Evolutionary conservation across 768 basidiomycete genomes (phyloP), one percentile per base, ranked within the genome.

Genomic region (Suillus fuscotomentosus): DNA sequence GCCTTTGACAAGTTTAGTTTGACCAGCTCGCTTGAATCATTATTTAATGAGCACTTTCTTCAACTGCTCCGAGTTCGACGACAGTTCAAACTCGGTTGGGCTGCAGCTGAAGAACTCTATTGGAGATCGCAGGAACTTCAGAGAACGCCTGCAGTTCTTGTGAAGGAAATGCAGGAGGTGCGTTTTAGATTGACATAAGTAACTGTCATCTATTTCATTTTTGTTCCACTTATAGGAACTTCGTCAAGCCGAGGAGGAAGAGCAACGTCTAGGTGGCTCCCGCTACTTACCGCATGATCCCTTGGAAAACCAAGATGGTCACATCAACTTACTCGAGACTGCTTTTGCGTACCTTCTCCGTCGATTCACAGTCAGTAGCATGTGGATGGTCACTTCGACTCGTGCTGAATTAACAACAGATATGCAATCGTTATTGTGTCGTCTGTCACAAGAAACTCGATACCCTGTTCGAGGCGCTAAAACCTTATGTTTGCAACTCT

Each of bases 401-500:
- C 42, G 27, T 20, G 5, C 42, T 65, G 17, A 50, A 60, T 38
- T 54, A 45, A 43, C 60, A n/a, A 45, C 65, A 89, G 86, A 79
- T 91, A 24, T 91, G 88, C 68, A 84, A 87, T 0, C 80, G 84
- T 24, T 89, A 85, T 73, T 92, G 90, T 68, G 79, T 89, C n/a
- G 87, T 89, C n/a, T 91, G 90, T 74, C 89, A 89, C 69, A 84
- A 84, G 67, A 83, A 81, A 65, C 77, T 88, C 38, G 69, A 78
- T 11, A 78, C 76, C 10, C 79, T 83, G 47, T 84, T 82, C 64
- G 85, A 86, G 66, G 83, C 86, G 1, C 81, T 91, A 65, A 89
- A 90, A 71, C 90, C 90, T 1, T 91, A 90, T 70, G 88, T 92
- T 31, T 92, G 90, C 71, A 81, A 83, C 62, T 81, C 80, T 5